Percentiles rank a stretch among this genome's conserved stretches.
phyloP scores from a whole-genome alignment of 2,329 filamentous ascomycete species.

The Trichoderma sp. region DNA sequence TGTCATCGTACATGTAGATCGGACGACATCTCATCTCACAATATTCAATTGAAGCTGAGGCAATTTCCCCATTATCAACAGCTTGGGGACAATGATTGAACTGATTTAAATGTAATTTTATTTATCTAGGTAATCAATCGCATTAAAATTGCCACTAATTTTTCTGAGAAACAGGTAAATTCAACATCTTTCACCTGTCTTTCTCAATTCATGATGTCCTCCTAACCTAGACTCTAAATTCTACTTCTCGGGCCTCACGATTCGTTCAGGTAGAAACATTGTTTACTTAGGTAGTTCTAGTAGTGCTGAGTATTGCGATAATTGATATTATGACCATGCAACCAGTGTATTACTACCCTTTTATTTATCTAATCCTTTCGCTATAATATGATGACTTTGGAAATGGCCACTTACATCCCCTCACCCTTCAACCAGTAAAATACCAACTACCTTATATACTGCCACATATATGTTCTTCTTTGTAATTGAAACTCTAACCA shows the following conservation, averaged over 20 bases:
- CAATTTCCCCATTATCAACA: neutral
- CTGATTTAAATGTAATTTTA: neutral
- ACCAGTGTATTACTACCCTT: neutral
- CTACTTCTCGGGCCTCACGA: neutral
- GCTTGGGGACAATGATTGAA: neutral
- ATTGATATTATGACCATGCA: neutral
- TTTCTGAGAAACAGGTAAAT: neutral
- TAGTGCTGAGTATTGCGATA: neutral
- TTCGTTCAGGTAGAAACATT: neutral
- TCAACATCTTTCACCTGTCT: neutral
- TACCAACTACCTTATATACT: neutral
- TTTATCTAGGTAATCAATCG: neutral
- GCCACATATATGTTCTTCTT: neutral
- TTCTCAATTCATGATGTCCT: neutral
- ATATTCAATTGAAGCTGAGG: neutral
- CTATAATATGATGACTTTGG: neutral
- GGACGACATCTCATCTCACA: neutral
- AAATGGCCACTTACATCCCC: neutral
- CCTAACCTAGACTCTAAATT: neutral
- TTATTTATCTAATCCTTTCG: neutral
- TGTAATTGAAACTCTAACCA: slow-evolving; percentile 28
- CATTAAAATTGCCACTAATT: rapidly evolving
- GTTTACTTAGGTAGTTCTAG: neutral
- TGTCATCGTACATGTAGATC: neutral
- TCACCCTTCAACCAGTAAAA: neutral